A percentile compares a stretch with the other conserved stretches of the same genome.
phyloP scores from a whole-genome alignment of 345 rosid species.

The Eucalyptus brandiana region DNA sequence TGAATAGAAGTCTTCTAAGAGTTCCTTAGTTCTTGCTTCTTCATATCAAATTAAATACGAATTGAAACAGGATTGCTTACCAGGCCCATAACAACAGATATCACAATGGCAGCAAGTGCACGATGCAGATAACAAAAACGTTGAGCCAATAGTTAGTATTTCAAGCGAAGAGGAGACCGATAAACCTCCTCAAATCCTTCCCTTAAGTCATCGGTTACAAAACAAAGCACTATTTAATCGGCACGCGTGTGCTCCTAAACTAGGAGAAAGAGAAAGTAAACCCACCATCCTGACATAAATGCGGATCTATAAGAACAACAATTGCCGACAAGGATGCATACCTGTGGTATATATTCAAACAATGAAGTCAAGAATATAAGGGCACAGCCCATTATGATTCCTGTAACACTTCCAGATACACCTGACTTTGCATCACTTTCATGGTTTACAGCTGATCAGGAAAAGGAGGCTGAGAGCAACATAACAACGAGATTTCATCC shows the following conservation, averaged over 20 bases:
- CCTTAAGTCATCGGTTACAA: neutral
- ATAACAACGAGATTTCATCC: neutral
- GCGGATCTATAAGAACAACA: neutral
- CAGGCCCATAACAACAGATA: slow-evolving; percentile 88
- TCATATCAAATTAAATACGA: neutral
- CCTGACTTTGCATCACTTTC: slow-evolving; percentile 96
- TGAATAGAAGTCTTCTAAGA: neutral
- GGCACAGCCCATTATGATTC: slow-evolving; percentile 72
- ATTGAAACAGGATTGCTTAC: slow-evolving; percentile 23
- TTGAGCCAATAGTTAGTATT: slow-evolving; percentile 9
- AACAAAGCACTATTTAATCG: neutral
- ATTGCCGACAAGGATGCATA: slow-evolving; percentile 9
- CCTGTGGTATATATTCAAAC: slow-evolving; percentile 91
- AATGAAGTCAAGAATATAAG: slow-evolving; percentile 79
- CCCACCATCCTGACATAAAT: neutral
- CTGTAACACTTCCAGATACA: slow-evolving; percentile 66
- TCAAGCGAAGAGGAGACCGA: neutral
- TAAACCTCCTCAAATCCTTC: neutral
- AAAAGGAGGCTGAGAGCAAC: slow-evolving; percentile 61
- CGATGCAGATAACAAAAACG: slow-evolving; percentile 41
- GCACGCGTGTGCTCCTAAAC: neutral
- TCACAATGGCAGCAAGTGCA: slow-evolving; percentile 89
- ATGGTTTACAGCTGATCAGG: slow-evolving; percentile 96
- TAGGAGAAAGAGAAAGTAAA: neutral
- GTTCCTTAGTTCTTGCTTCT: neutral